Evolutionary conservation across 345 rosid genomes (phyloP), one percentile per base, ranked within the genome.

Genomic region (Punica granatum): DNA sequence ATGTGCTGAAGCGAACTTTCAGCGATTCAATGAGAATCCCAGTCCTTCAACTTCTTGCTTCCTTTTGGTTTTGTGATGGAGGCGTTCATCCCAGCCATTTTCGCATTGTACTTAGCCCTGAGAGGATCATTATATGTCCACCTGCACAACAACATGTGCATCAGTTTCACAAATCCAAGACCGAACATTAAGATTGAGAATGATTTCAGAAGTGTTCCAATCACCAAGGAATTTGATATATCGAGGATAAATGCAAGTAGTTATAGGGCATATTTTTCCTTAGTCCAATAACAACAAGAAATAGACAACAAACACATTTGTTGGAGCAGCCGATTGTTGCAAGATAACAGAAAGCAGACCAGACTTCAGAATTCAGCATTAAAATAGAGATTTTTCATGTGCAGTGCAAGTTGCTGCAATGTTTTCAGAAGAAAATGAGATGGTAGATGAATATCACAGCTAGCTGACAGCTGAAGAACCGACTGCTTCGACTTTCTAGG

Each of bases 41-140:
- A 77, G 41, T 80, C 83, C 74, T 80, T 80, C 73, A 80, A 63
- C 70, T 77, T 80, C 72, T 72, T 77, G 73, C 72, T 80, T 63
- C 81, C 83, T 74, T 67, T 80, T 31, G 81, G 83, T 66, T 72
- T 80, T 26, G 63, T 65, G 35, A 80, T 77, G 2, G 79, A 51
- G 1, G 71, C 69, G 44, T 69, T 74, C 83, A 80, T 80, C 44
- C 78, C 83, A 37, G 79, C 83, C 83, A 77, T 80, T 64, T 80
- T 72, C 39, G 73, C 69, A 51, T 80, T 77, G 70, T 80, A 80
- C 56, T 80, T 80, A 23, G 81, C 74, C 53, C 83, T 77, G 49
- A 77, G 77, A 30, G 74, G 70, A 62, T 77, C 83, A 39, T 72
- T 80, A 70, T 60, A 72, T 7, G 83, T 74, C 78, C 80, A 80